phyloP scores from a whole-genome alignment of 2,329 filamentous ascomycete genomes.

The Stenocarpella maydis region DNA sequence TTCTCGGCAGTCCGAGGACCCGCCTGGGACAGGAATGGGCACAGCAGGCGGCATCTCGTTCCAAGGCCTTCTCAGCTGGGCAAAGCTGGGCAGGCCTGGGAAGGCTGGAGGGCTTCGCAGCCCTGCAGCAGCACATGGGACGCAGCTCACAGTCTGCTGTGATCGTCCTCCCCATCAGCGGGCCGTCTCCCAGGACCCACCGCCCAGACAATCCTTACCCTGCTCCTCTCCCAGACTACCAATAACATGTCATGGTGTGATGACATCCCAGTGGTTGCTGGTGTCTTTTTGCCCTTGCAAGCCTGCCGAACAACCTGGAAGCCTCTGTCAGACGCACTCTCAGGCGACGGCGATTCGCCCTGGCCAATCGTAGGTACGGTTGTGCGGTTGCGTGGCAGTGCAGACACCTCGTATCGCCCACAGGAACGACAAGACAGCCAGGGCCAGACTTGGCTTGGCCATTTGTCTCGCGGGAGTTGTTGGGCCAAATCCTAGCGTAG shows the following conservation, averaged over 20 bases:
- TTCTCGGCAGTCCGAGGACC: conserved; percentile 17
- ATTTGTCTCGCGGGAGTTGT: conserved; percentile 7
- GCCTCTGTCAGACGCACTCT: neutral
- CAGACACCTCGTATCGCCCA: conserved; percentile 23
- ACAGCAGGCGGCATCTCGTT: neutral
- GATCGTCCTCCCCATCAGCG: conserved; percentile 14
- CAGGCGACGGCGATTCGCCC: neutral
- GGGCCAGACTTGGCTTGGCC: conserved; percentile 13
- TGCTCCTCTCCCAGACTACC: neutral
- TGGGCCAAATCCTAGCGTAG: conserved; percentile 21
- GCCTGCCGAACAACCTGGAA: neutral
- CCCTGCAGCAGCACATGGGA: too few species aligned
- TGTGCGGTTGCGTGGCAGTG: conserved; percentile 15
- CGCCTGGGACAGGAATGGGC: conserved; percentile 16
- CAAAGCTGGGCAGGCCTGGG: neutral
- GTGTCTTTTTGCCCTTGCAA: neutral
- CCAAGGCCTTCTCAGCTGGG: conserved; percentile 24
- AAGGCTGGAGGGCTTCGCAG: too few species aligned
- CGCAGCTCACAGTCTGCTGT: neutral
- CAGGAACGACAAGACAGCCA: conserved; percentile 6
- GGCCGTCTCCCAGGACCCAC: conserved; percentile 9
- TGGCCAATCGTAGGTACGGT: conserved; percentile 12
- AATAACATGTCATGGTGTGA: neutral
- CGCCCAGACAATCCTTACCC: conserved; percentile 20
- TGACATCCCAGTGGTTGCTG: conserved; percentile 3